phyloP scores from a whole-genome alignment of 2,329 filamentous ascomycete species.

The Verticillium isaacii region DNA sequence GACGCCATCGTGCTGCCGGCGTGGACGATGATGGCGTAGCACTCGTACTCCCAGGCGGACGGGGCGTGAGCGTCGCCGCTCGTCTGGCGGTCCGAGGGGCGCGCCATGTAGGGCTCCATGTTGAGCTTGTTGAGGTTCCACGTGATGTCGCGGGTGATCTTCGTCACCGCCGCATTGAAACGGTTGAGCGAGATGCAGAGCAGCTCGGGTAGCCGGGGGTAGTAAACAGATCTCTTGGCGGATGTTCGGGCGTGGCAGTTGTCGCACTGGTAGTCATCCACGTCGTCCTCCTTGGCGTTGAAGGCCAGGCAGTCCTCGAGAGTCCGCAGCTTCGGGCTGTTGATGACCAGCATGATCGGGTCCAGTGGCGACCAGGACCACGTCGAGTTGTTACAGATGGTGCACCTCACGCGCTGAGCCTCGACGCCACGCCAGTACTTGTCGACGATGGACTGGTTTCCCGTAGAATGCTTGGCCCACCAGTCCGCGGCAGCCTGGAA shows the following conservation, averaged over 20 bases:
- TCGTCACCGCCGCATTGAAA: slow-evolving; percentile 39
- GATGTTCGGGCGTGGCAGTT: slow-evolving; percentile 64
- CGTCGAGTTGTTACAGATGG: slow-evolving; percentile 46
- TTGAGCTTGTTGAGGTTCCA: slow-evolving; percentile 72
- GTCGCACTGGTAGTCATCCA: slow-evolving; percentile 70
- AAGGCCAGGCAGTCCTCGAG: slow-evolving; percentile 63
- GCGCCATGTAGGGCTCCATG: slow-evolving; percentile 39
- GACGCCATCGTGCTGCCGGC: slow-evolving; percentile 60
- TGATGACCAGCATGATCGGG: slow-evolving; percentile 45
- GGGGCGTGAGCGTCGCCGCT: slow-evolving; percentile 16
- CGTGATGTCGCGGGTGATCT: slow-evolving; percentile 66
- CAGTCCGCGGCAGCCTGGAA: slow-evolving; percentile 63
- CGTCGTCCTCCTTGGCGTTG: slow-evolving; percentile 62
- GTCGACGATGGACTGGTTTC: slow-evolving; percentile 72
- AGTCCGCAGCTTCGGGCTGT: slow-evolving; percentile 19
- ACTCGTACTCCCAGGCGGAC: slow-evolving; percentile 65
- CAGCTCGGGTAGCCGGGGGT: slow-evolving; percentile 74
- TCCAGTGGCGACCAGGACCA: slow-evolving; percentile 44
- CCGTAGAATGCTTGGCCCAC: slow-evolving; percentile 67
- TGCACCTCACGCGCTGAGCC: slow-evolving; percentile 66
- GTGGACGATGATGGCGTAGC: slow-evolving; percentile 81
- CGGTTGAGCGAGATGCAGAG: slow-evolving; percentile 74
- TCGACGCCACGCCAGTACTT: slow-evolving; percentile 76
- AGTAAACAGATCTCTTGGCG: slow-evolving; percentile 65
- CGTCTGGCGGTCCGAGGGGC: slow-evolving; percentile 25